Evolutionary conservation across 2,329 filamentous ascomycete genomes (phyloP), one percentile per base, ranked within the genome.

Genomic region (Blumeria graminis): DNA sequence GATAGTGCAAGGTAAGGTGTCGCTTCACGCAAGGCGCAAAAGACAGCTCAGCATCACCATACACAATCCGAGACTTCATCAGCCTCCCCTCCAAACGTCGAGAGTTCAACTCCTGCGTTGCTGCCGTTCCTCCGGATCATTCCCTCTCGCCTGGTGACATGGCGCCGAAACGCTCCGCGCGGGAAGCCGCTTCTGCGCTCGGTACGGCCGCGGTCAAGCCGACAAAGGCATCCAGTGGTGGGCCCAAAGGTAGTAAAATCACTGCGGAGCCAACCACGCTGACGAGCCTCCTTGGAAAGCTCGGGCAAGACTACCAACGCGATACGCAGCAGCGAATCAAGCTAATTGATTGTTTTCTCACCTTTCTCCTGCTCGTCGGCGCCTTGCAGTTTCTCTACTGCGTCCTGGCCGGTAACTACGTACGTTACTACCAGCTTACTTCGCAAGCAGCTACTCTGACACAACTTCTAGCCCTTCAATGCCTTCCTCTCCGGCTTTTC

Each of bases 401-500:
- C 68, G 74, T 95, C 57, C 66, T 96, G 63, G 87, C 81, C 56
- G 92, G 92, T 62, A 96, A 95, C 71, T 98, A 90, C 66, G 92
- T 98, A 77, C 60, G 87, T 78, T 52, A 14, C 45, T n/a, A 32
- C 16, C 34, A 22, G 28, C 9, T 36, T 10, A 22, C 16, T 13
- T 16, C 16, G 3, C 8, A 22, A 11, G 36, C 4, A 32, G 14
- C 41, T 48, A n/a, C 54, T 56, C 57, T 62, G 45, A 61, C 56
- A 22, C 45, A 16, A 11, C 51, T n/a, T 61, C 52, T 66, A 96
- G 90, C 92, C 92, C 9, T 98, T 98, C 76, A 98, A 98, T 69
- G 92, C 93, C 61, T 98, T 98, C 74, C 80, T 98, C 35, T 86
- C 89, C 35, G 93, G 92, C 52, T 98, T 98, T 74, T 82, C 80